A percentile compares a stretch with the other conserved stretches of the same genome.
These are phyloP conservation scores for Chlamydomonas applanata DNA, from an alignment of 139 green algal species.

Conservation along the genomic window DNA sequence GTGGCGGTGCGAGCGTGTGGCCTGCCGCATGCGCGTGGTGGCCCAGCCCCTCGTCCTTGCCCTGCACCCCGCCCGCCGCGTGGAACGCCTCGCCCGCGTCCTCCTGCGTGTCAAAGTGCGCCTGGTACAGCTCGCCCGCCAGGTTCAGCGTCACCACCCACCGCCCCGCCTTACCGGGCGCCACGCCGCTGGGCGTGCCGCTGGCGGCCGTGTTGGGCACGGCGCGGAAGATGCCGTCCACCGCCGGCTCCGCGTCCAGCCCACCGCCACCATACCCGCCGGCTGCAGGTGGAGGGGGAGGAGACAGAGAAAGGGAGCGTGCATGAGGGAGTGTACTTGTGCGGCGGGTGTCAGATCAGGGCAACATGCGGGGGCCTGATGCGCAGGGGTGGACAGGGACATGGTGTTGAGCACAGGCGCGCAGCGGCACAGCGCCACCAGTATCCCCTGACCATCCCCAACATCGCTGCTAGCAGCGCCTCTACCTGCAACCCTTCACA, in stretches of 20 bases:
- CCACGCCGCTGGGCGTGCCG: neutral
- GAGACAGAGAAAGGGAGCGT: no score
- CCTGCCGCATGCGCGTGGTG: neutral
- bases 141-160: slow-evolving; percentile 47
- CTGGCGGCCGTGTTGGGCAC: slow-evolving; percentile 11
- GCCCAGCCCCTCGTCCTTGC: neutral
- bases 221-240: slow-evolving; percentile 50
- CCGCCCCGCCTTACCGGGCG: slow-evolving; percentile 11
- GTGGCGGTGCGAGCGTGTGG: no score
- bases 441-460: no score
- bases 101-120: slow-evolving; percentile 44
- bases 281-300: no score
- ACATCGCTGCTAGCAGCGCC: no score
- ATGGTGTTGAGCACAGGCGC: no score
- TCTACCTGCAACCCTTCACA: no score
- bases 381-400: no score
- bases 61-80: slow-evolving; percentile 23
- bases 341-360: no score
- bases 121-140: slow-evolving; percentile 56
- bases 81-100: slow-evolving; percentile 43
- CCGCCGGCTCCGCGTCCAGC: slow-evolving; percentile 26
- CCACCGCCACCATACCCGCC: slow-evolving; percentile 12
- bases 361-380: no score
- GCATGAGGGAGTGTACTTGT: no score
- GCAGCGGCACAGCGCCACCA: neutral